A percentile compares a stretch with the other conserved stretches of the same genome.
These are phyloP conservation scores for Rheum nobile DNA, from an alignment of 148 eudicot genomes.

Conservation along the genomic window DNA sequence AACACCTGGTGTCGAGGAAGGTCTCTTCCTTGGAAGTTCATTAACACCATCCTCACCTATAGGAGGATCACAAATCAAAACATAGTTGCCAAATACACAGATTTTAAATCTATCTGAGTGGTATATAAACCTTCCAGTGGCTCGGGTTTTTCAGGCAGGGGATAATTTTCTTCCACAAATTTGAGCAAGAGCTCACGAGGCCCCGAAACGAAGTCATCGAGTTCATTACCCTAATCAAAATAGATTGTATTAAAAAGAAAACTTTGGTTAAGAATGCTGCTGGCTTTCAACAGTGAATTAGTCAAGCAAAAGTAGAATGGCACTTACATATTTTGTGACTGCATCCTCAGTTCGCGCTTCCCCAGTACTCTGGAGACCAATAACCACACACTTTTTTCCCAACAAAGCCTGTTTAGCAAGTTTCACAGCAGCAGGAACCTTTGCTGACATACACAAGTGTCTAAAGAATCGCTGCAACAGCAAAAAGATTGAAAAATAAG, in stretches of 20 bases:
- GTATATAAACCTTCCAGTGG: constrained; percentile 47
- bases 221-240: constrained; percentile 65
- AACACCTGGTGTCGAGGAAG: constrained; percentile 52
- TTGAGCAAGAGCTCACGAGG: constrained; percentile 95
- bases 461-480: constrained; percentile 84
- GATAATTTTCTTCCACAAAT: constrained; percentile 95
- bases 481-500: constrained; percentile 13
- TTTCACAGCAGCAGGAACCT: constrained; percentile 76
- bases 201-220: constrained; percentile 94
- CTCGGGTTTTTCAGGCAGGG: constrained; percentile 90
- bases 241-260: background rate
- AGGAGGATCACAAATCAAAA: constrained; percentile 7
- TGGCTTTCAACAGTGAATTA: background rate
- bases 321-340: constrained; percentile 80
- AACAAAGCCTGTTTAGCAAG: constrained; percentile 66
- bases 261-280: background rate
- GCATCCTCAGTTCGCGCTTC: constrained; percentile 99
- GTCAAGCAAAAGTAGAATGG: background rate
- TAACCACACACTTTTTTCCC: constrained; percentile 71
- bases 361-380: constrained; percentile 98
- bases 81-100: constrained; percentile 1
- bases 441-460: constrained; percentile 96
- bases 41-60: constrained; percentile 61
- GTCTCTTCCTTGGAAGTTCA: constrained; percentile 70
- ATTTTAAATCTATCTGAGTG: background rate